Evolutionary conservation across 2,329 filamentous ascomycete genomes (phyloP).

Genomic region (Phoma herbarum): DNA sequence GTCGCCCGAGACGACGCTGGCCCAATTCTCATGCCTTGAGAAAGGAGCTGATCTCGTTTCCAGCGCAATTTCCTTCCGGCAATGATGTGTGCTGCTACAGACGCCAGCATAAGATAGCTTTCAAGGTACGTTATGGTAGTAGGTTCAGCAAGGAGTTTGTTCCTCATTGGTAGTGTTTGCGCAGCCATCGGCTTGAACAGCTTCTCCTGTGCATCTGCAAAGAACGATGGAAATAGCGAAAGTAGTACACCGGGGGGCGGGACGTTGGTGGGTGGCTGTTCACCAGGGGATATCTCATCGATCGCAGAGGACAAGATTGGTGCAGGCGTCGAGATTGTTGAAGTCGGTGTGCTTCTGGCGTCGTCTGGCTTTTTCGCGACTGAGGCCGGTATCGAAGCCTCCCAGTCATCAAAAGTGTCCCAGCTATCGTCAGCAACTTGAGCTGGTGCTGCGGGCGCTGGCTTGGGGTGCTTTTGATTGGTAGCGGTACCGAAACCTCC

Average conservation of each 20-base stretch:
- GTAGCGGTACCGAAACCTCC: conserved; percentile 28
- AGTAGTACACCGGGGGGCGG: conserved; percentile 87
- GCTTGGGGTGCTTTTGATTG: conserved; percentile 17
- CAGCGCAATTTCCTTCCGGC: conserved; percentile 86
- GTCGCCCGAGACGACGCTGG: conserved; percentile 72
- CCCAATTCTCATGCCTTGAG: conserved; percentile 87
- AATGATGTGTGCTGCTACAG: conserved; percentile 79
- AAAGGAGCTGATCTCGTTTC: conserved; percentile 86
- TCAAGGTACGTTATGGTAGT: conserved; percentile 70
- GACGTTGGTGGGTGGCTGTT: conserved; percentile 78
- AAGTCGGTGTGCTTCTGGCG: conserved; percentile 2
- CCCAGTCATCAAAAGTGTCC: conserved; percentile 58
- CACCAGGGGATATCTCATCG: conserved; percentile 37
- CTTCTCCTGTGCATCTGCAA: conserved; percentile 69
- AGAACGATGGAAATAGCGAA: conserved; percentile 75
- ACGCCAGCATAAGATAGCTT: conserved; percentile 69
- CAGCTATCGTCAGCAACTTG: conserved; percentile 49
- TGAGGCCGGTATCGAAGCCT: conserved; percentile 43
- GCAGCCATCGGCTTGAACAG: conserved; percentile 72
- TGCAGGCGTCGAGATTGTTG: conserved; percentile 16
- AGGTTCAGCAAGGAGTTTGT: conserved; percentile 70
- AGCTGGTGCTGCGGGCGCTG: conserved; percentile 16
- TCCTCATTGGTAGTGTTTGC: conserved; percentile 66
- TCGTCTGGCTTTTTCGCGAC: conserved; percentile 14
- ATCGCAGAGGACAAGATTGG: conserved; percentile 35